These are phyloP conservation scores for Chlorophyllum brunneum DNA, from an alignment of 768 basidiomycete genomes.

Conservation along the genomic window DNA sequence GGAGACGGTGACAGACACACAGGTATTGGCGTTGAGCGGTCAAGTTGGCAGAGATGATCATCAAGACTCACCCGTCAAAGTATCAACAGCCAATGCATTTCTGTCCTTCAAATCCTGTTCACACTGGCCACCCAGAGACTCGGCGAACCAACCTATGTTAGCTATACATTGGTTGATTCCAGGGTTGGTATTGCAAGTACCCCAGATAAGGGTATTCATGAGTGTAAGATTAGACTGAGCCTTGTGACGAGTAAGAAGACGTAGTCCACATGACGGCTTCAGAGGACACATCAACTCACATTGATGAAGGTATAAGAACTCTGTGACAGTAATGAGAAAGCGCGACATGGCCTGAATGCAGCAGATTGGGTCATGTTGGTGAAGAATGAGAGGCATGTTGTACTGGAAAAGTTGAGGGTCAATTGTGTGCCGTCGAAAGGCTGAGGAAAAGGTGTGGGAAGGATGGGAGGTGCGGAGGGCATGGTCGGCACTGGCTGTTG, in stretches of 20 bases:
- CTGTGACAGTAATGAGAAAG: conserved; percentile 64
- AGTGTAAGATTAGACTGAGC: conserved; percentile 58
- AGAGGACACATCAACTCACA: conserved; percentile 34
- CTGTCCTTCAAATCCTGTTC: conserved; percentile 46
- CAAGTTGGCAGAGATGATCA: neutral
- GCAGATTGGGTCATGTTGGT: conserved; percentile 62
- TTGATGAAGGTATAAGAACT: conserved; percentile 50
- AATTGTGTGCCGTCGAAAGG: conserved; percentile 65
- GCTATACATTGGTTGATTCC: conserved; percentile 47
- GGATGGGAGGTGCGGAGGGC: conserved; percentile 43
- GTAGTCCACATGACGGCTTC: neutral
- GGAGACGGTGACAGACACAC: no score
- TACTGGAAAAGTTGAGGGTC: conserved; percentile 61
- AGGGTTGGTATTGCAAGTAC: conserved; percentile 67
- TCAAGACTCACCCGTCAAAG: conserved; percentile 49
- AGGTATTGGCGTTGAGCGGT: conserved; percentile 9
- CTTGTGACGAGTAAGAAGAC: conserved; percentile 31
- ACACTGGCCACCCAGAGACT: conserved; percentile 46
- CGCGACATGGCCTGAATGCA: conserved; percentile 69
- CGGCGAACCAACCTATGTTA: conserved; percentile 67
- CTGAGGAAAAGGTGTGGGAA: conserved; percentile 79
- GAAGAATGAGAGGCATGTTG: conserved; percentile 68
- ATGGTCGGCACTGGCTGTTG: conserved; percentile 39
- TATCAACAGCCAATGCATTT: conserved; percentile 48
- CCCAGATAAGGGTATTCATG: conserved; percentile 71